Evolutionary conservation across 139 green algal genomes (phyloP).

Genomic region (Pseudopediastrum boryanum): DNA sequence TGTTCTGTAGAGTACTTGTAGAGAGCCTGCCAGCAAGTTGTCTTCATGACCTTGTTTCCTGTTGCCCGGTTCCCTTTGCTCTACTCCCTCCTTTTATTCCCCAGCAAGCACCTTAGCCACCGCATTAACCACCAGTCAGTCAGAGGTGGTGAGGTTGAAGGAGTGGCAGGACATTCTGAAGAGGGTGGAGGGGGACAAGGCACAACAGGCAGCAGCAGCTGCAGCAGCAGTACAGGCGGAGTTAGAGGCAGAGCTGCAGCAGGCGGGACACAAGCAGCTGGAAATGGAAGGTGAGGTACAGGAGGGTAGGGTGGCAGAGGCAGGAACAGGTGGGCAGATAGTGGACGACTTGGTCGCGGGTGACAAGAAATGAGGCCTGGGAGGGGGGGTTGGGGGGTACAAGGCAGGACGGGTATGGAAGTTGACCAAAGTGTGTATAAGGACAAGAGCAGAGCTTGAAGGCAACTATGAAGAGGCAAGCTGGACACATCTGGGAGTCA

Average conservation of each 20-base stretch:
- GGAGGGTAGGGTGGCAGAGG: background rate
- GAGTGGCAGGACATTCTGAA: conserved; percentile 22
- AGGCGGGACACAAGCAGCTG: background rate
- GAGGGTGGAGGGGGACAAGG: conserved; percentile 24
- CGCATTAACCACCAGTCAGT: background rate
- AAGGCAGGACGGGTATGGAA: background rate
- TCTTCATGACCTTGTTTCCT: no score
- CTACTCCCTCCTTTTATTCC: no score
- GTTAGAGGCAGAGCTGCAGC: background rate
- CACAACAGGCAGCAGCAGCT: background rate
- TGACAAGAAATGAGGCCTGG: no score
- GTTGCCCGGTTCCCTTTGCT: no score
- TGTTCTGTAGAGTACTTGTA: no score
- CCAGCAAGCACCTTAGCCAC: conserved; percentile 6
- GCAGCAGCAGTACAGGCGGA: conserved; percentile 1
- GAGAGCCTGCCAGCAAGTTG: no score
- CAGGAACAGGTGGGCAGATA: background rate
- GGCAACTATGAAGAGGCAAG: no score
- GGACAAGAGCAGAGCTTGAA: background rate
- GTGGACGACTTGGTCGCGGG: no score
- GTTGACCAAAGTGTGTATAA: background rate
- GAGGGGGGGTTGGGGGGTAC: no score
- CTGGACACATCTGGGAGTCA: no score
- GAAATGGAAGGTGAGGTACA: background rate
- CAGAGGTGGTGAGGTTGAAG: conserved; percentile 5